Base-by-base conservation (phyloP, 1,139 yeast genomes). In the Sugiyamaella sp. region DNA sequence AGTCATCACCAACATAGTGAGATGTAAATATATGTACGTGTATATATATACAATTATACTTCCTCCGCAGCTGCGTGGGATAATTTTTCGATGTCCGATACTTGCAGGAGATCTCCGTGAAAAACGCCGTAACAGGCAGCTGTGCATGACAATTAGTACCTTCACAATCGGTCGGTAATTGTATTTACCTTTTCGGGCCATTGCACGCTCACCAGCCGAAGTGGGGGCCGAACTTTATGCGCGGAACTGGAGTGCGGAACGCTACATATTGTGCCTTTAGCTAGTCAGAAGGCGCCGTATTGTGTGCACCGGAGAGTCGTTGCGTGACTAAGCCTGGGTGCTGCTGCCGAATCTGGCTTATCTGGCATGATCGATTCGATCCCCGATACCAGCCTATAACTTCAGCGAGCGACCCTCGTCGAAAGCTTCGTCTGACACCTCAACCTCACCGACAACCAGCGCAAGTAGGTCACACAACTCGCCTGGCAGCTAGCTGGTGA, bases 81-180 rank as follows among this genome's bases (percentile, higher is more conserved):
- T 22, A 20, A 32, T 19, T 12, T 35, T 29, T 44, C 48, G 48
- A 44, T 20, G 29, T 44, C 48, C 48, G 48, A 44, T 8, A 32
- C 39, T 21, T 35, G 39, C 39, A 44, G 17, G 14, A 2, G 40
- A 44, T 44, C 48, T n/a, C 10, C 44, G n/a, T 16, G 20, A 8
- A 40, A 40, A 40, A 40, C n/a, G 22, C 14, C 29, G 16, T 20
- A 39, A 39, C 19, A 39, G 24, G 4, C 19, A 39, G 12, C 6
- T 9, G 24, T 19, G 29, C 43, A 39, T 39, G 43, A 29, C 8
- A 25, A 6, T 29, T 4, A 29, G 35, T 29, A 12, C 35, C 35
- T 8, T 8, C 14, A 14, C 35, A 29, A 29, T 8, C 35, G 8
- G 8, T 29, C 35, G 35, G 35, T 14, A 29, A 29, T 29, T 29